A percentile compares a stretch with the other conserved stretches of the same genome.
These are phyloP conservation scores for Gymnopilus junonius DNA, from an alignment of 768 basidiomycete species.

Conservation along the genomic window DNA sequence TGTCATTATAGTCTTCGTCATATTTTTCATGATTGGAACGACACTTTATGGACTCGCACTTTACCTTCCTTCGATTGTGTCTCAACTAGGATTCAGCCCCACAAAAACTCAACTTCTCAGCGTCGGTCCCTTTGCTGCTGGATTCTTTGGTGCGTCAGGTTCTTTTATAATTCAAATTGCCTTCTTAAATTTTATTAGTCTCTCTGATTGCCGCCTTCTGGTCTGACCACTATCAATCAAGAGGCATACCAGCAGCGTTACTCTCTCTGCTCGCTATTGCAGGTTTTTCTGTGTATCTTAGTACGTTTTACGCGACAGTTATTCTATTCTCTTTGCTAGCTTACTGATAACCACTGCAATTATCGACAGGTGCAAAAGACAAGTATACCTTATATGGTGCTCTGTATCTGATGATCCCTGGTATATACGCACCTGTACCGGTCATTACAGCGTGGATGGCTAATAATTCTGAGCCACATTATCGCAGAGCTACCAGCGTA, in stretches of 20 bases:
- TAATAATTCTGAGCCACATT: constrained; percentile 41
- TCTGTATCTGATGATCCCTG: constrained; percentile 35
- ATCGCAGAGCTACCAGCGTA: constrained; percentile 36
- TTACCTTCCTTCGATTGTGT: constrained; percentile 42
- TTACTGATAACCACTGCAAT: no score
- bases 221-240: constrained; percentile 30
- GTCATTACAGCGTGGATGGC: constrained; percentile 37
- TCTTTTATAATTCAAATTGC: no score
- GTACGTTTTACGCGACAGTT: constrained; percentile 17
- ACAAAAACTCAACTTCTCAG: constrained; percentile 39
- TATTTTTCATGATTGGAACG: constrained; percentile 40
- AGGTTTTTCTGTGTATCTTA: constrained; percentile 36
- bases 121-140: constrained; percentile 41
- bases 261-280: constrained; percentile 28
- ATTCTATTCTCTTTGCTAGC: no score
- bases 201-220: constrained; percentile 28
- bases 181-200: constrained; percentile 19
- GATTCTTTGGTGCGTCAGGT: constrained; percentile 35
- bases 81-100: constrained; percentile 38
- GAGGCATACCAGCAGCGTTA: constrained; percentile 28
- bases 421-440: constrained; percentile 34
- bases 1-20: constrained; percentile 37
- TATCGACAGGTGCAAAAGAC: constrained; percentile 26
- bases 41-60: constrained; percentile 39
- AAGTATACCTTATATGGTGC: constrained; percentile 34